Evolutionary conservation across 2,329 filamentous ascomycete genomes (phyloP).

Genomic region (Xylaria sp.): DNA sequence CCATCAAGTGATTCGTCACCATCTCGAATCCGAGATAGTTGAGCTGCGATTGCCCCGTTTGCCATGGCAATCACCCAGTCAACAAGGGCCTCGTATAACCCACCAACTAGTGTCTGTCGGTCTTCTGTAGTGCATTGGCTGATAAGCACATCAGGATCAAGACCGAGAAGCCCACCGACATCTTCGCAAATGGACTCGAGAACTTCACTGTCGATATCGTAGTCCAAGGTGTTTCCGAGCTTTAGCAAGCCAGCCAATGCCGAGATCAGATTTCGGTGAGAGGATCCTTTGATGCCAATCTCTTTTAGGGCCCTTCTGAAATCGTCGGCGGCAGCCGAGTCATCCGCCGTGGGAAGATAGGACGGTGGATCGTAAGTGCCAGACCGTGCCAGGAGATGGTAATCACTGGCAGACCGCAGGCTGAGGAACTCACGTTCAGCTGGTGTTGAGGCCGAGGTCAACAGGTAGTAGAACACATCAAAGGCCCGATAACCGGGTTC

Average conservation of each 20-base stretch:
- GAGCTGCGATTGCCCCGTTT: constrained; percentile 79
- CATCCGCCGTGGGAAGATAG: constrained; percentile 90
- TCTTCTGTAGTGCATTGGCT: constrained; percentile 84
- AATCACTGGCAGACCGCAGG: constrained; percentile 76
- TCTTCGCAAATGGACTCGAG: constrained; percentile 90
- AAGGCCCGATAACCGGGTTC: constrained; percentile 89
- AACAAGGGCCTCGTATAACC: constrained; percentile 90
- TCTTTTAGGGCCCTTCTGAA: constrained; percentile 85
- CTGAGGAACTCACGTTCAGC: constrained; percentile 88
- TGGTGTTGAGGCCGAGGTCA: constrained; percentile 87
- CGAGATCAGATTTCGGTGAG: constrained; percentile 82
- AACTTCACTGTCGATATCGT: constrained; percentile 80
- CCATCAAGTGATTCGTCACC: constrained; percentile 72
- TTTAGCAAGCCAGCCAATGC: constrained; percentile 86
- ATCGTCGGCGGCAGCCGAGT: constrained; percentile 90
- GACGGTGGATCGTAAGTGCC: constrained; percentile 84
- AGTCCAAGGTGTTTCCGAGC: constrained; percentile 87
- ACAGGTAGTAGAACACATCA: constrained; percentile 95
- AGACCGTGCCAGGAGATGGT: constrained; percentile 79
- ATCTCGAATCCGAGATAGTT: constrained; percentile 71
- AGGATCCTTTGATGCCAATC: constrained; percentile 89
- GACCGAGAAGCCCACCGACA: constrained; percentile 80
- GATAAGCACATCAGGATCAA: constrained; percentile 83
- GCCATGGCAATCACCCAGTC: constrained; percentile 93
- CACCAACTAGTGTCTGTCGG: constrained; percentile 79